phyloP scores from a whole-genome alignment of 164 flowering plant species.

The Vitis labrusca region DNA sequence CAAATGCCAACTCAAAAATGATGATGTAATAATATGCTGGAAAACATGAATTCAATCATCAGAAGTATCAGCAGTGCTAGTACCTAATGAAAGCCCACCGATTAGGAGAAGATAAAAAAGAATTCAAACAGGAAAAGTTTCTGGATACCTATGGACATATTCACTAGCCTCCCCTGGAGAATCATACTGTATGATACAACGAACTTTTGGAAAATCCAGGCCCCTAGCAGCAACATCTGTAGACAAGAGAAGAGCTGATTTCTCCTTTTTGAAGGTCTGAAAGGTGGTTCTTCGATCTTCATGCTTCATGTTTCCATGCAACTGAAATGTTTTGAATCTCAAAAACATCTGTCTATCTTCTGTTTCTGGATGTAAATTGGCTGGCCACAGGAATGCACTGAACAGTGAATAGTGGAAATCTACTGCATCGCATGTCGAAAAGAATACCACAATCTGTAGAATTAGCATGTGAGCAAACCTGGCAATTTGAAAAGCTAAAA shows the following conservation, averaged over 20 bases:
- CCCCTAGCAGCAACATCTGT: conserved; percentile 98
- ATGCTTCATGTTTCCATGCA: conserved; percentile 93
- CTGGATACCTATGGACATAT: conserved; percentile 85
- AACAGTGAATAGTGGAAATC: conserved; percentile 81
- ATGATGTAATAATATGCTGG: not conserved
- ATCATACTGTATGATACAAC: conserved; percentile 90
- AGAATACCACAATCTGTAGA: conserved; percentile 86
- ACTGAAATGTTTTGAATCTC: conserved; percentile 57
- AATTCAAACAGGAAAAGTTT: not conserved
- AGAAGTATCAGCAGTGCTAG: no score
- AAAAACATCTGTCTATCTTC: conserved; percentile 44
- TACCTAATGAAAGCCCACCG: not conserved
- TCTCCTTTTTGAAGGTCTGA: conserved; percentile 71
- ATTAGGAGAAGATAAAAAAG: not conserved
- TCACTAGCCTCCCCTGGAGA: conserved; percentile 96
- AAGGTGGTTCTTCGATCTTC: conserved; percentile 72
- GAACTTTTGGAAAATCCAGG: conserved; percentile 86
- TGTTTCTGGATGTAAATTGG: conserved; percentile 27
- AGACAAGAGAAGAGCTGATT: conserved; percentile 75
- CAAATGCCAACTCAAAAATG: not conserved
- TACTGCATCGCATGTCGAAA: conserved; percentile 92
- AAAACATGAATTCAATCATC: not conserved
- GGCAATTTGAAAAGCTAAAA: not conserved
- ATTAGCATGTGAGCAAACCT: conserved; percentile 1
- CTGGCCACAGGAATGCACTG: conserved; percentile 61